phyloP scores from a whole-genome alignment of 257 asterid genomes.

The Perilla frutescens region DNA sequence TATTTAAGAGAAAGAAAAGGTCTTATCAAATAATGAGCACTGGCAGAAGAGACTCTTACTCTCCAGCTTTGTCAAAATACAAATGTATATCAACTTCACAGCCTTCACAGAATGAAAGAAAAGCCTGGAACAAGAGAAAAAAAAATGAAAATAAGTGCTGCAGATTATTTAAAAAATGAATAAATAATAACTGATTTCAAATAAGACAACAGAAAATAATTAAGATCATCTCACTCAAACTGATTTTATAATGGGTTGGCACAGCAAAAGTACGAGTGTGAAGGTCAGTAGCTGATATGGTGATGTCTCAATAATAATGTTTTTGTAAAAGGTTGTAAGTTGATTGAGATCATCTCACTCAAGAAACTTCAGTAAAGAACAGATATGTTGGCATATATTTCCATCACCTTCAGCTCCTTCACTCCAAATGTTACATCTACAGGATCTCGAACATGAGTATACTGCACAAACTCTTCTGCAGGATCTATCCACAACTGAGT shows the following conservation, averaged over 20 bases:
- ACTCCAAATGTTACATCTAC: slow-evolving; percentile 94
- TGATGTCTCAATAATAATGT: background rate
- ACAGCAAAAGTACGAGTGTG: slow-evolving; percentile 24
- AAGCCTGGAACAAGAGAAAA: slow-evolving; percentile 71
- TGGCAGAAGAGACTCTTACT: slow-evolving; percentile 64
- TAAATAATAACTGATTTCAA: slow-evolving; percentile 11
- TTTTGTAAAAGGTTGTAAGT: background rate
- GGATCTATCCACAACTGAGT: slow-evolving; percentile 99
- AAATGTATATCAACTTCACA: slow-evolving; percentile 93
- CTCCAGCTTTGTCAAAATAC: slow-evolving; percentile 94
- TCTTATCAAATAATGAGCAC: slow-evolving; percentile 28
- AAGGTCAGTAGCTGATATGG: slow-evolving; percentile 4
- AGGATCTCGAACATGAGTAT: slow-evolving; percentile 80
- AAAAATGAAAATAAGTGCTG: slow-evolving; percentile 24
- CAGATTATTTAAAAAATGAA: slow-evolving; percentile 3
- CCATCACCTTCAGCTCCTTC: slow-evolving; percentile 87
- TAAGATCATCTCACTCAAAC: background rate
- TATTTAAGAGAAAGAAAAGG: background rate
- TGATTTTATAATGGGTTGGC: slow-evolving; percentile 19
- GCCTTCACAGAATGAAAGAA: slow-evolving; percentile 92
- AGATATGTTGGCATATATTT: slow-evolving; percentile 21
- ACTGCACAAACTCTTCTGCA: slow-evolving; percentile 89
- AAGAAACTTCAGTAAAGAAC: slow-evolving; percentile 28
- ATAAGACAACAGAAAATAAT: background rate
- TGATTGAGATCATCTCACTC: slow-evolving; percentile 27